Evolutionary conservation across 345 rosid species (phyloP).

Genomic region (Aegle marmelos): DNA sequence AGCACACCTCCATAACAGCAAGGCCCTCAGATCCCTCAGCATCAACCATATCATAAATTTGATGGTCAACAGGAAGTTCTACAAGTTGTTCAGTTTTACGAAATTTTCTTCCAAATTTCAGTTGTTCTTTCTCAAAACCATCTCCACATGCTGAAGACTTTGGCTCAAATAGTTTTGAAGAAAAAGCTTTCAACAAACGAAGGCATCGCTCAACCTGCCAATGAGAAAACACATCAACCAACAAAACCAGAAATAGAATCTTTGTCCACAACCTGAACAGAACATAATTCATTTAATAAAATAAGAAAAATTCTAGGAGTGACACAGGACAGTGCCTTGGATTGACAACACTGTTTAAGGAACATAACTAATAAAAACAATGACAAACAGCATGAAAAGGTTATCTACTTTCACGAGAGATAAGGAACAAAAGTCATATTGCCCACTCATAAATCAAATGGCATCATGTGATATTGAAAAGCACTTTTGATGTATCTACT

Average conservation of each 20-base stretch:
- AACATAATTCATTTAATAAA: not conserved
- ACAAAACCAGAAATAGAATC: not conserved
- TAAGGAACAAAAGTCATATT: not conserved
- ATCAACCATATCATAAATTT: constrained; percentile 82
- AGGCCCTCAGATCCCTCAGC: constrained; percentile 73
- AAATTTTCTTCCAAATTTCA: constrained; percentile 71
- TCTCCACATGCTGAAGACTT: constrained; percentile 28
- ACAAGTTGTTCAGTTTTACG: constrained; percentile 60
- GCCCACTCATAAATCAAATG: not conserved
- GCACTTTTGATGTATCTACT: not conserved
- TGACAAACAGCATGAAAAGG: constrained; percentile 13
- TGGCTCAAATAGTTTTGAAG: constrained; percentile 39
- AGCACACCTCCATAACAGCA: constrained; percentile 64
- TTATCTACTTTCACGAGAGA: constrained; percentile 3
- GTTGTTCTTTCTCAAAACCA: constrained; percentile 36
- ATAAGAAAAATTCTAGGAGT: not conserved
- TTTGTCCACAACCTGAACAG: not conserved
- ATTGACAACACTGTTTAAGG: not conserved
- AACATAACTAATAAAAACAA: not conserved
- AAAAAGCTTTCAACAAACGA: constrained; percentile 50
- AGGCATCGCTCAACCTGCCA: constrained; percentile 67
- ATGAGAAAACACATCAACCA: constrained; percentile 13
- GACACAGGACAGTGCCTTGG: not conserved
- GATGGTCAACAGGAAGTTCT: constrained; percentile 82
- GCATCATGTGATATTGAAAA: not conserved